phyloP scores from a whole-genome alignment of 495 filamentous ascomycete species.

The Pyrenula massariospora region DNA sequence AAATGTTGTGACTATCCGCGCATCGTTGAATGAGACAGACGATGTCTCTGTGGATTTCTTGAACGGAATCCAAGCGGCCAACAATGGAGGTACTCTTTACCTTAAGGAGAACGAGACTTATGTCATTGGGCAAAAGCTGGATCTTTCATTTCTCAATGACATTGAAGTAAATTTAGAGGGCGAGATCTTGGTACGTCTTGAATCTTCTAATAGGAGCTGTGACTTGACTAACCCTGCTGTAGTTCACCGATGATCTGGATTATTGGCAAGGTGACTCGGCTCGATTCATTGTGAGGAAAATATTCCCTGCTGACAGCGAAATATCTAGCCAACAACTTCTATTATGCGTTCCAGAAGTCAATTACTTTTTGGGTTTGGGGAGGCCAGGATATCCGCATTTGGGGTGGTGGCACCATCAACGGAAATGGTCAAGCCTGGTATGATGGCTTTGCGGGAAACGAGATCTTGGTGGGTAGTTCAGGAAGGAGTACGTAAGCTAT shows the following conservation, averaged over 20 bases:
- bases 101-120: constrained; percentile 38
- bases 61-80: constrained; percentile 36
- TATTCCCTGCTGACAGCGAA: neutral
- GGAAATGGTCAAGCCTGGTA: constrained; percentile 44
- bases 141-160: constrained; percentile 43
- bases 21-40: constrained; percentile 38
- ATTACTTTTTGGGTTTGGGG: constrained; percentile 53
- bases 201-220: neutral
- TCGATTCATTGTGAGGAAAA: too few relatives aligned
- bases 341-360: constrained; percentile 44
- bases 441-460: constrained; percentile 30
- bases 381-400: constrained; percentile 44
- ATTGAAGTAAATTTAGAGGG: constrained; percentile 46
- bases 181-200: constrained; percentile 27
- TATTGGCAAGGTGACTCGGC: constrained; percentile 36
- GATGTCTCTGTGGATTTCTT: constrained; percentile 43
- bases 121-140: constrained; percentile 43
- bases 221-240: neutral
- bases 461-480: constrained; percentile 25
- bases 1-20: constrained; percentile 30
- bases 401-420: constrained; percentile 37
- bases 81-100: constrained; percentile 38
- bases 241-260: constrained; percentile 45
- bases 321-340: constrained; percentile 35
- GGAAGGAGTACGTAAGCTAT: neutral